phyloP scores from a whole-genome alignment of 805 yeast species.

The Cyberlindnera samutprakarnensis region DNA sequence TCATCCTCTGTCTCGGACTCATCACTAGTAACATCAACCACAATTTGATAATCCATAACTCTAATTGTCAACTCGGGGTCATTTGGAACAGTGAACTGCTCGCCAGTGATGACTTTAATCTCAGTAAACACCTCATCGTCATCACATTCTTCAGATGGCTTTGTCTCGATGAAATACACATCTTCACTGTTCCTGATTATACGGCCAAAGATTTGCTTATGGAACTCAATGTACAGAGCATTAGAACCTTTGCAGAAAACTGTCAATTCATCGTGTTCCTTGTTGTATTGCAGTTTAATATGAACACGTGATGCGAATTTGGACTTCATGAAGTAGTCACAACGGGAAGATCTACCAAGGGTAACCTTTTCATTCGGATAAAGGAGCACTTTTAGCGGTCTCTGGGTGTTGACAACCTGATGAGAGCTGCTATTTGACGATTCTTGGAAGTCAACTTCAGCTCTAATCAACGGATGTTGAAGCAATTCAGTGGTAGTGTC shows the following conservation, averaged over 20 bases:
- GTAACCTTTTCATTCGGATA: slow-evolving; percentile 14
- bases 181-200: slow-evolving; percentile 14
- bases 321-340: slow-evolving; percentile 36
- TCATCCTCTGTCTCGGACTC: slow-evolving; percentile 35
- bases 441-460: too few species aligned
- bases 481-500: too few species aligned
- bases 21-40: slow-evolving; percentile 41
- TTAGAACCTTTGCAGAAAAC: slow-evolving; percentile 77
- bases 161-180: slow-evolving; percentile 17
- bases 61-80: slow-evolving; percentile 57
- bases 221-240: slow-evolving; percentile 65
- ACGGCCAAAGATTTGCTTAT: slow-evolving; percentile 34
- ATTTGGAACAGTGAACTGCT: slow-evolving; percentile 57
- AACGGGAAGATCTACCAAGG: slow-evolving; percentile 56
- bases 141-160: slow-evolving; percentile 4
- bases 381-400: slow-evolving; percentile 14
- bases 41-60: slow-evolving; percentile 55
- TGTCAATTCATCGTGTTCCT: slow-evolving; percentile 33
- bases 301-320: slow-evolving; percentile 65
- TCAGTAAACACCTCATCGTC: slow-evolving; percentile 22
- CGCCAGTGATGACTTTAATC: slow-evolving; percentile 52
- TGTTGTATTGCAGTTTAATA: slow-evolving; percentile 40
- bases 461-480: too few species aligned
- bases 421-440: too few species aligned
- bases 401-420: neutral